These are phyloP conservation scores for Colletotrichum truncatum DNA, from an alignment of 2,329 filamentous ascomycete species.

Conservation along the genomic window DNA sequence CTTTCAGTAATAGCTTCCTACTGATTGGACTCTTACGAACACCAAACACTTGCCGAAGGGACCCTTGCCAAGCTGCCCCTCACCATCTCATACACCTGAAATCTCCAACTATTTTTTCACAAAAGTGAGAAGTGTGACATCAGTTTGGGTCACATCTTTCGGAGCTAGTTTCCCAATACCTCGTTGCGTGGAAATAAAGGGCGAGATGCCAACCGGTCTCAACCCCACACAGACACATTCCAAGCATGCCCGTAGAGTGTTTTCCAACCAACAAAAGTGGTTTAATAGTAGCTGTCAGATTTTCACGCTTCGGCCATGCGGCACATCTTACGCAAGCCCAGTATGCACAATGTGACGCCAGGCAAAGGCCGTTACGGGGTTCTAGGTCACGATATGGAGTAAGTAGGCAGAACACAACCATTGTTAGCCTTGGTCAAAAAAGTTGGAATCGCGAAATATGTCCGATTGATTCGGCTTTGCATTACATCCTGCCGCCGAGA, in stretches of 20 bases:
- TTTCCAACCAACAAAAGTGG: neutral
- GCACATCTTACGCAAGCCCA: neutral
- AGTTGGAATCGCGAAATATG: conserved; percentile 22
- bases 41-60: conserved; percentile 1
- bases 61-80: neutral
- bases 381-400: neutral
- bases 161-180: conserved; percentile 3
- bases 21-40: conserved; percentile 14
- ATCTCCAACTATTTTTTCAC: neutral
- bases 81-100: neutral
- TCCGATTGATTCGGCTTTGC: conserved; percentile 11
- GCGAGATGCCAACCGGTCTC: neutral
- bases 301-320: conserved; percentile 2
- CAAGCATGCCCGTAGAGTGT: neutral
- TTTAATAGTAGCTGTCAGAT: neutral
- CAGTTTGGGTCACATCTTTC: conserved; percentile 8
- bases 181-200: neutral
- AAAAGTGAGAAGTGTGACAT: conserved; percentile 8
- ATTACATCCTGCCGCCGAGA: neutral
- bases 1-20: conserved; percentile 18
- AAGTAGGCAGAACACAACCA: neutral
- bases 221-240: neutral
- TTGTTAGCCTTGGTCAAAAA: neutral
- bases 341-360: neutral
- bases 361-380: neutral